Evolutionary conservation across 345 rosid genomes (phyloP), one percentile per base, ranked within the genome.

Genomic region (Camelina hispida): DNA sequence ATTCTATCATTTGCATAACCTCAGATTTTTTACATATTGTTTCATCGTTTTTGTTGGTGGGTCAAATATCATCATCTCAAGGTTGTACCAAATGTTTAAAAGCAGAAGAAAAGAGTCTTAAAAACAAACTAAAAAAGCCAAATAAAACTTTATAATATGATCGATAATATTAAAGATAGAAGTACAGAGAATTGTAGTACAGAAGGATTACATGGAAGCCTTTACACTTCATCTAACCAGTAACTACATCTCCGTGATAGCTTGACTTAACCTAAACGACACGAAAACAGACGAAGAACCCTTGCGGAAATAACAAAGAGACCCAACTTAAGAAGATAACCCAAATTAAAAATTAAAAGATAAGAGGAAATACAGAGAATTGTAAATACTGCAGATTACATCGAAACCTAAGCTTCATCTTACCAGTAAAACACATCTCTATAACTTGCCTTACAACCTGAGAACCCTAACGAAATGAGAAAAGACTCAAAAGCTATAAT

Each of bases 111-210:
- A 18, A 16, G 3, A 28, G 22, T 20, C 22, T 20, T 20, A 4
- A 28, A 3, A 28, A 4, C 1, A 7, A 2, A 28, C 38, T 0
- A 7, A 14, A 28, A 3, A 37, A 58, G 12, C 13, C 9, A 40
- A 47, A 43, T n/a, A 37, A n/a, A 61, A 43, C 20, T 30, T 30
- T 28, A 28, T 28, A 28, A 28, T 51, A 28, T 7, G 17, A 6
- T 40, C 1, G 13, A 50, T 60, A 11, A 68, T 57, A 50, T 44
- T 44, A 44, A 44, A 54, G 79, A 76, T 69, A 69, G 58, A 73
- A 44, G 18, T 73, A 76, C 79, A 76, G 68, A 76, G 69, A 14
- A n/a, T 16, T 13, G 64, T 44, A 44, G 9, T 18, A 68, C 73
- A 5, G 42, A 62, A 1, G 68, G 68, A 18, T 28, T 60, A 75